A percentile compares a stretch with the other conserved stretches of the same genome.
phyloP scores from a whole-genome alignment of 2,329 filamentous ascomycete genomes.

The Claviceps sorghi region DNA sequence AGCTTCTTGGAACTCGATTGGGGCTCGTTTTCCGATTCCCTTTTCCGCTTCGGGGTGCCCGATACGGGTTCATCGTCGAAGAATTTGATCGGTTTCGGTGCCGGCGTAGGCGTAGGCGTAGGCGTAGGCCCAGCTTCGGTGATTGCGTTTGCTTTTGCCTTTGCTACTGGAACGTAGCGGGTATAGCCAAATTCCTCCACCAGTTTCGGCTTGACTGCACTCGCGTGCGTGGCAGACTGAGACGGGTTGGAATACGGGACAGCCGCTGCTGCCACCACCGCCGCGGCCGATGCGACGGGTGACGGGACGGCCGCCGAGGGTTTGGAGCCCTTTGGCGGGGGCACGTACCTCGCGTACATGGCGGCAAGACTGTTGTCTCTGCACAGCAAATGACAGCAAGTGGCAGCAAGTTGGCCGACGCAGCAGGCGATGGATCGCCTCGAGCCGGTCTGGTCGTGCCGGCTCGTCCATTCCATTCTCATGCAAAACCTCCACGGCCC shows the following conservation, averaged over 20 bases:
- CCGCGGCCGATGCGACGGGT: neutral
- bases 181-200: slow-evolving; percentile 20
- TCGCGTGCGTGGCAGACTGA: neutral
- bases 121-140: slow-evolving; percentile 1
- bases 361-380: slow-evolving; percentile 1
- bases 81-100: slow-evolving; percentile 13
- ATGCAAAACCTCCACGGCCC: slow-evolving; percentile 2
- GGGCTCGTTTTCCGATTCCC: slow-evolving; percentile 17
- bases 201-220: slow-evolving; percentile 1
- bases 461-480: neutral
- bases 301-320: slow-evolving; percentile 3
- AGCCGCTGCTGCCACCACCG: neutral
- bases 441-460: neutral
- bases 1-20: slow-evolving; percentile 21
- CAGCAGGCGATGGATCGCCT: neutral
- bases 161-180: slow-evolving; percentile 25
- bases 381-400: no score
- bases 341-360: slow-evolving; percentile 32
- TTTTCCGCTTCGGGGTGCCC: slow-evolving; percentile 21
- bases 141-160: slow-evolving; percentile 6
- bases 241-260: slow-evolving; percentile 1
- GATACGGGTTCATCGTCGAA: slow-evolving; percentile 17
- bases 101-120: slow-evolving; percentile 4
- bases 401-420: no score
- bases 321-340: slow-evolving; percentile 15